Percentiles rank a stretch among this genome's conserved stretches.
phyloP scores from a whole-genome alignment of 768 basidiomycete genomes.

The Termitomyces sp. region DNA sequence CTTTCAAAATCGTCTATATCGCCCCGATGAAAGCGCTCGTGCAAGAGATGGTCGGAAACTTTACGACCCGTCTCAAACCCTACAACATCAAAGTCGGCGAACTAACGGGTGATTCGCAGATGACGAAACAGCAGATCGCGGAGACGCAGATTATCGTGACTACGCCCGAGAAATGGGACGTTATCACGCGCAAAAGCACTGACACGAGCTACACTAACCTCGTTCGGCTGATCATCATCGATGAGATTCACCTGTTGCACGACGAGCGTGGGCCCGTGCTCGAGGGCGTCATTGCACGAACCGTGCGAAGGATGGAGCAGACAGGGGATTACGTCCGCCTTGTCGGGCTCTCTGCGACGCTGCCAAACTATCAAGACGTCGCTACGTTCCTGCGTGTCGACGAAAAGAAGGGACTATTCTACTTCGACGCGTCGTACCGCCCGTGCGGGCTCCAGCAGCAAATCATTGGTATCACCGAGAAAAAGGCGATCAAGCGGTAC shows the following conservation, averaged over 20 bases:
- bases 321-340: conserved; percentile 90
- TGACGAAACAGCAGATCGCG: conserved; percentile 96
- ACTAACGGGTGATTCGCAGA: conserved; percentile 94
- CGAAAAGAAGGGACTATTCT: conserved; percentile 87
- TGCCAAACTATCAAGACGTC: conserved; percentile 98
- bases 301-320: conserved; percentile 92
- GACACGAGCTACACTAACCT: conserved; percentile 97
- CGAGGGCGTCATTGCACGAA: conserved; percentile 85
- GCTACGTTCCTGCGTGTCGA: conserved; percentile 96
- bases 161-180: conserved; percentile 99
- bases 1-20: conserved; percentile 96
- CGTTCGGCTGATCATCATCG: conserved; percentile 93
- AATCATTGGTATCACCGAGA: conserved; percentile 97
- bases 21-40: conserved; percentile 99
- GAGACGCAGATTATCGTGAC: conserved; percentile 99
- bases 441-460: conserved; percentile 96
- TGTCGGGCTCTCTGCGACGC: conserved; percentile 91
- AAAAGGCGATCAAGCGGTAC: conserved; percentile 98
- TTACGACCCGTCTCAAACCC: conserved; percentile 64
- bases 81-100: conserved; percentile 87
- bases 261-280: conserved; percentile 98
- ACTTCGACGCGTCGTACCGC: conserved; percentile 92
- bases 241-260: conserved; percentile 96
- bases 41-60: conserved; percentile 98
- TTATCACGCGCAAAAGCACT: conserved; percentile 96